Base-by-base conservation (phyloP, 108 stramenopile species). In the Cylindrotheca closterium region DNA sequence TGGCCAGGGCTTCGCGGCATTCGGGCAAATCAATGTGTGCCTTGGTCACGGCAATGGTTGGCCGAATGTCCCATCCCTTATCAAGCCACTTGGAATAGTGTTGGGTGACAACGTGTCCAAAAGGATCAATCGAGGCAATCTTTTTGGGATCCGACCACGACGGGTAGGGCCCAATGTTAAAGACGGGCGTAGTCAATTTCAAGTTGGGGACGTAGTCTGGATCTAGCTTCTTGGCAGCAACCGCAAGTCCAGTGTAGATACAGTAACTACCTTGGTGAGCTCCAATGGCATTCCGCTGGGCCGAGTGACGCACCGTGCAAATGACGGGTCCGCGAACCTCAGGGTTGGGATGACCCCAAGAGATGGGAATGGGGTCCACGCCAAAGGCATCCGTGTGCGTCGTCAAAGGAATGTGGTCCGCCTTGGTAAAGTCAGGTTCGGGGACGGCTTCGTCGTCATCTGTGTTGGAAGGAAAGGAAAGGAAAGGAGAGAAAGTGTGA, bases 31-130 rank as follows among this genome's bases (percentile, higher is more conserved):
- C 97, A 75, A 99, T 96, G 82, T 99, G 98, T 0, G 98, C 98
- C 77, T 98, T 97, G 15, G 99, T 99, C n/a, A 99, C 96, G 32
- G 99, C 99, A 73, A 99, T 99, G n/a, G 99, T 99, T 1, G 99
- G 99, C 17, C 99, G 96, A 68, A 98, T 93, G 67, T 99, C 99
- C 71, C 92, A 97, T 54, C 97, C 99, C 83, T 98, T 98, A 22
- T 95, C 74, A 60, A 98, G 75, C 78, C 94, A 98, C 31, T 86
- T 81, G 2, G 68, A 71, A 75, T 90, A 99, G 5, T 58, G 79
- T 30, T 87, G 66, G 22, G 95, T 94, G 7, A 70, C 79, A 33
- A 97, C 51, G 64, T 97, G 96, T 4, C 98, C 98, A 79, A 87
- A 98, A 4, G 98, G 98, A 73, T 99, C 98, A 57, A 99, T 92